Evolutionary conservation across 192 early-diverging fungal species (phyloP), one percentile per base, ranked within the genome.

Genomic region (Coemansia sp.): DNA sequence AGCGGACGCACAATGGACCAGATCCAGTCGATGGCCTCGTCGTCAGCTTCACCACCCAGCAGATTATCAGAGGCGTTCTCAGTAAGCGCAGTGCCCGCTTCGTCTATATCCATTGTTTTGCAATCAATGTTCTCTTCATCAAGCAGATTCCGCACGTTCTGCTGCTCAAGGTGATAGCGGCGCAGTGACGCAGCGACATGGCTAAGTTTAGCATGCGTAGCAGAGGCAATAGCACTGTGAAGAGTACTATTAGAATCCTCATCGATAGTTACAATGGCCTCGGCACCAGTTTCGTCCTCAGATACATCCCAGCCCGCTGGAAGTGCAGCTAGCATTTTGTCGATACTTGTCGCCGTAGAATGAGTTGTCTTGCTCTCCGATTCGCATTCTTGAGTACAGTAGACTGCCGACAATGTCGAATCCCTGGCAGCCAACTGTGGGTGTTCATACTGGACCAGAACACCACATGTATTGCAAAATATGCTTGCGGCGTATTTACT

Each of bases 1-100:
- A 80, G 65, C 2, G 77, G 77, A 3, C 68, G 72, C 35, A 80
- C 60, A 11, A 54, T 23, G 29, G 72, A 67, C 77, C 77, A 80
- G 2, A 80, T 23, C 77, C 77, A 80, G 48, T 80, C 77, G 27
- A 80, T 67, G 8, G 32, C 61, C 15, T 32, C 54, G 27, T 71
- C 69, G 24, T 61, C 65, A 3, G 51, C 52, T 21, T 21, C 53
- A 47, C 37, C 25, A 22, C 11, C 53, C 24, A 14, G 22, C 23
- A 29, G 15, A 1, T 58, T 35, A 24, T 7, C 23, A 10, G 55
- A 43, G 2, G 41, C 21, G 27, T 47, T 51, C 19, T 53, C 67
- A 17, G 4, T 49, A 15, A 24, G 32, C 5, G 27, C 47, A 3
- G 25, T 12, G 21, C 2, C n/a, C n/a, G 21, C 48, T 3, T 14